A percentile compares a stretch with the other conserved stretches of the same genome.
These are phyloP conservation scores for Didymella pomorum DNA, from an alignment of 2,329 filamentous ascomycete species.

Conservation along the genomic window DNA sequence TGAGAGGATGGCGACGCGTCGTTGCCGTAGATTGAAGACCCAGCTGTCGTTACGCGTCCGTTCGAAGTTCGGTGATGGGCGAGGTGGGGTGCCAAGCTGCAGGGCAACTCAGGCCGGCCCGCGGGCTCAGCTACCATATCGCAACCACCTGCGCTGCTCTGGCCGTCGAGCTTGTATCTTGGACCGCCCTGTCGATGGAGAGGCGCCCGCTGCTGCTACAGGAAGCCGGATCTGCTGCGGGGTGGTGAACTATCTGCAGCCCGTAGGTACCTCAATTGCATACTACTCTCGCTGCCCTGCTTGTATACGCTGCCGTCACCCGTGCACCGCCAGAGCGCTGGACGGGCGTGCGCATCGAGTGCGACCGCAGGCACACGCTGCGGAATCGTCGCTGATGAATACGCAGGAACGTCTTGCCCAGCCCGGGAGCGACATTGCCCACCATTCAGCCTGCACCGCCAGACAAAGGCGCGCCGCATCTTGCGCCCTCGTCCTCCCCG, in stretches of 20 bases:
- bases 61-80: not conserved
- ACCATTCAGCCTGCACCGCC: conserved; percentile 40
- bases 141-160: conserved; percentile 2
- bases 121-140: not conserved
- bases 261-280: conserved; percentile 28
- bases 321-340: conserved; percentile 7
- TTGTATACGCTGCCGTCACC: conserved; percentile 7
- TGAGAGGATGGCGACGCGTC: not conserved
- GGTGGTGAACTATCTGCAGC: conserved; percentile 41
- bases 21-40: not conserved
- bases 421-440: conserved; percentile 27
- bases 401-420: conserved; percentile 28
- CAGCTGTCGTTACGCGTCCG: not conserved
- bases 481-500: conserved; percentile 21
- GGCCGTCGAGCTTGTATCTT: conserved; percentile 2
- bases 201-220: conserved; percentile 41
- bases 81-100: not conserved
- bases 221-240: conserved; percentile 45
- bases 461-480: conserved; percentile 40
- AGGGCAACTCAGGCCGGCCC: not conserved
- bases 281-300: not conserved
- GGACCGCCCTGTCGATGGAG: conserved; percentile 44
- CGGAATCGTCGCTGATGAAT: conserved; percentile 30
- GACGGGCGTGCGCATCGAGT: conserved; percentile 10
- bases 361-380: not conserved